phyloP scores from a whole-genome alignment of 2,329 filamentous ascomycete genomes.

The Beauveria caledonica region DNA sequence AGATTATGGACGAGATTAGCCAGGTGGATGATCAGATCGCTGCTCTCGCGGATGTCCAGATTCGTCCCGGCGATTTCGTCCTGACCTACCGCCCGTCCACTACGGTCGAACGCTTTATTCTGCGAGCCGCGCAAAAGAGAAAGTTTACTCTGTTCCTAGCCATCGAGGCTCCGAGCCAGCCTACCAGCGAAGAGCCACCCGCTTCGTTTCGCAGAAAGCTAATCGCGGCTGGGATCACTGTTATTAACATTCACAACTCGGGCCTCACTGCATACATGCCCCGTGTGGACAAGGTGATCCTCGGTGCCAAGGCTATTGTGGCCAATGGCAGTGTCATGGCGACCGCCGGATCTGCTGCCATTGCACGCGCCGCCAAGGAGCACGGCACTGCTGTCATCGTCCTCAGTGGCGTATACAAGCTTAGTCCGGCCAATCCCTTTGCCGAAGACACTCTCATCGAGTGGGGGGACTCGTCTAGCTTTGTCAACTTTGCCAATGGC shows the following conservation, averaged over 20 bases:
- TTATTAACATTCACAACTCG: slow-evolving; percentile 77
- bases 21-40: slow-evolving; percentile 92
- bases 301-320: slow-evolving; percentile 79
- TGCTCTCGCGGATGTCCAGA: slow-evolving; percentile 78
- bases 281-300: slow-evolving; percentile 87
- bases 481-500: slow-evolving; percentile 72
- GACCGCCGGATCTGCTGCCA: slow-evolving; percentile 71
- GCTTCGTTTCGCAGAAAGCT: slow-evolving; percentile 67
- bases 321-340: slow-evolving; percentile 82
- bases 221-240: slow-evolving; percentile 66
- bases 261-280: slow-evolving; percentile 92
- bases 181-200: slow-evolving; percentile 32
- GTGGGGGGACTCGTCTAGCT: slow-evolving; percentile 71
- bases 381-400: slow-evolving; percentile 81
- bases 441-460: slow-evolving; percentile 77
- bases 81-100: slow-evolving; percentile 79
- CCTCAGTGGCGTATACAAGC: slow-evolving; percentile 84
- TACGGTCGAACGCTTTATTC: slow-evolving; percentile 82
- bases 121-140: slow-evolving; percentile 79
- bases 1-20: slow-evolving; percentile 91
- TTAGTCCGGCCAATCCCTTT: slow-evolving; percentile 83
- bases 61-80: slow-evolving; percentile 87
- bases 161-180: slow-evolving; percentile 45
- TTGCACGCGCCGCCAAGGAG: slow-evolving; percentile 76
- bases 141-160: slow-evolving; percentile 87